Evolutionary conservation across 495 filamentous ascomycete species (phyloP).

Genomic region (Xylaria scruposa): DNA sequence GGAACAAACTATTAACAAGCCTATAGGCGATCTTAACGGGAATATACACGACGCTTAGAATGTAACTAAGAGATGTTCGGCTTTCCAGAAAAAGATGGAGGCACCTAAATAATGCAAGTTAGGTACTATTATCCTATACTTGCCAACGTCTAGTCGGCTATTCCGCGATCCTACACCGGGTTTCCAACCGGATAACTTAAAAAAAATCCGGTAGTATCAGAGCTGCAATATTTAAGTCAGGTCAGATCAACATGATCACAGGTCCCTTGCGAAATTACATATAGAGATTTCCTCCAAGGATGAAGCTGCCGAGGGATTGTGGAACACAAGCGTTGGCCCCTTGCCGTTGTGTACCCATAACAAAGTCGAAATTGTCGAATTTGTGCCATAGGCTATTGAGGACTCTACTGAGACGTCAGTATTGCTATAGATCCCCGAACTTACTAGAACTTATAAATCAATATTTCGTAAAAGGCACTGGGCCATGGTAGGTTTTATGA

Average conservation of each 20-base stretch:
- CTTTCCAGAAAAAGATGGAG: neutral
- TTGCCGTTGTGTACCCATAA: too few relatives aligned
- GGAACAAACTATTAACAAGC: conserved; percentile 32
- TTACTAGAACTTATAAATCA: too few relatives aligned
- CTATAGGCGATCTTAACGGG: conserved; percentile 32
- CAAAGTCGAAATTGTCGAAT: too few relatives aligned
- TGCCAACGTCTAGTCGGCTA: neutral
- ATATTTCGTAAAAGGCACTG: too few relatives aligned
- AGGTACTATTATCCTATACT: neutral
- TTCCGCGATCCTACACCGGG: neutral
- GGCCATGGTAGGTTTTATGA: too few relatives aligned
- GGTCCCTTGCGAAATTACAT: neutral
- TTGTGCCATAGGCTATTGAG: too few relatives aligned
- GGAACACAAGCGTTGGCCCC: too few relatives aligned
- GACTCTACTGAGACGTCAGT: too few relatives aligned
- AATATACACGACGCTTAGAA: conserved; percentile 33
- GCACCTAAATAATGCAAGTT: too few relatives aligned
- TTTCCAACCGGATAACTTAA: neutral
- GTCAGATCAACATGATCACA: neutral
- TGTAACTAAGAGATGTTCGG: conserved; percentile 28
- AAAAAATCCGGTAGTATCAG: neutral
- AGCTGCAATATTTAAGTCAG: neutral
- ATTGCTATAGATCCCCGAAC: too few relatives aligned
- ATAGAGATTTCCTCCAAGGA: neutral
- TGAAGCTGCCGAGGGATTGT: neutral